phyloP scores from a whole-genome alignment of 306 rosid species.

The Dryas alaskensis region DNA sequence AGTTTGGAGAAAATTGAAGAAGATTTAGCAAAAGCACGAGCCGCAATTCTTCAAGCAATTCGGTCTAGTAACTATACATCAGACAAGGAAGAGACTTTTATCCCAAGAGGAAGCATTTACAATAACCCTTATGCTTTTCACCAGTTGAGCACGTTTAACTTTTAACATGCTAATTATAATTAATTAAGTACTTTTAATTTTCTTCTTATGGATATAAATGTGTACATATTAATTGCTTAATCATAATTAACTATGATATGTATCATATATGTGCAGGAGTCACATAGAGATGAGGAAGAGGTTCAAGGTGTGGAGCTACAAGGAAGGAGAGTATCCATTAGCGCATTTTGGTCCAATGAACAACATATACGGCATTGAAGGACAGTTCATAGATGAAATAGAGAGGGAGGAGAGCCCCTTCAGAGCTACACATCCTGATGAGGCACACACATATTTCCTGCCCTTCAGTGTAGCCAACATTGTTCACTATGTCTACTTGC shows the following conservation, averaged over 20 bases:
- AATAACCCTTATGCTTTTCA: constrained; percentile 41
- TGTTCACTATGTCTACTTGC: constrained; percentile 36
- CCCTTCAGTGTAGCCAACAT: constrained; percentile 46
- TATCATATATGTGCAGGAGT: constrained; percentile 30
- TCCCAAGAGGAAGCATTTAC: constrained; percentile 56
- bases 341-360: constrained; percentile 46
- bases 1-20: constrained; percentile 33
- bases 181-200: neutral
- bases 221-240: too few species aligned
- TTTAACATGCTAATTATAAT: neutral
- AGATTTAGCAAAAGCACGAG: constrained; percentile 43
- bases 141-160: constrained; percentile 25
- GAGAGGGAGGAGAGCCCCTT: constrained; percentile 38
- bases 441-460: constrained; percentile 47
- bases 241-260: neutral
- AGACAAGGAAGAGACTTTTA: constrained; percentile 27
- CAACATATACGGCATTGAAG: constrained; percentile 52
- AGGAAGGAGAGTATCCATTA: constrained; percentile 51
- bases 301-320: constrained; percentile 55
- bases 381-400: constrained; percentile 53
- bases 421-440: constrained; percentile 46
- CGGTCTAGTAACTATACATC: constrained; percentile 23
- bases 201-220: too few species aligned
- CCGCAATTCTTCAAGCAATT: constrained; percentile 39
- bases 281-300: constrained; percentile 55